phyloP scores from a whole-genome alignment of 371 early-diverging fungal genomes.

The Smittium culicis region DNA sequence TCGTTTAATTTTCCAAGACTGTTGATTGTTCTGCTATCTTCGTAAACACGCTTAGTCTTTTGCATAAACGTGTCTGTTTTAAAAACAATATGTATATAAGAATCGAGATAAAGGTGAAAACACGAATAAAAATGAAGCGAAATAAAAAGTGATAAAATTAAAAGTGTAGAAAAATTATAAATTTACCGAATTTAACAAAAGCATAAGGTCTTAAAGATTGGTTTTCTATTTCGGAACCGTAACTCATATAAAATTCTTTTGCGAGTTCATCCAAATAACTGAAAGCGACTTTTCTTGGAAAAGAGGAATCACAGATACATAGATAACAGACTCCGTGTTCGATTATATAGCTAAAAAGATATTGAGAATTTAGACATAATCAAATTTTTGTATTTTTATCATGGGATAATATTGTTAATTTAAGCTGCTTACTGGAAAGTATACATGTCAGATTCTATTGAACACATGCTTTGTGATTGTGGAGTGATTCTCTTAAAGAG shows the following conservation, averaged over 20 bases:
- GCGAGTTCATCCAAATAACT: conserved; percentile 86
- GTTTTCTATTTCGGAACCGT: conserved; percentile 73
- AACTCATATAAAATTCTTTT: conserved; percentile 82
- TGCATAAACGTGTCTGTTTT: conserved; percentile 79
- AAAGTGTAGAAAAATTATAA: no score
- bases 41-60: conserved; percentile 87
- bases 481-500: conserved; percentile 71
- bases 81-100: background rate
- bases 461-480: conserved; percentile 81
- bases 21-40: conserved; percentile 83
- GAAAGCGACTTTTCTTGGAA: conserved; percentile 91
- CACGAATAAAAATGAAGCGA: no score
- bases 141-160: no score
- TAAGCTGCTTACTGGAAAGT: conserved; percentile 76
- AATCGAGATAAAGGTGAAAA: no score
- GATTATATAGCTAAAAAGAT: conserved; percentile 72
- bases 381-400: no score
- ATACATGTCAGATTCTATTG: conserved; percentile 81
- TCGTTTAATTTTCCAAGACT: conserved; percentile 87
- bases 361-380: no score
- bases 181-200: conserved; percentile 78
- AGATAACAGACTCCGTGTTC: conserved; percentile 87
- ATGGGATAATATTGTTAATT: no score
- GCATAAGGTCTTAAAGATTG: conserved; percentile 88
- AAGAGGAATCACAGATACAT: conserved; percentile 82